Evolutionary conservation across 495 filamentous ascomycete genomes (phyloP), one percentile per base, ranked within the genome.

Genomic region (Neurospora sp.): DNA sequence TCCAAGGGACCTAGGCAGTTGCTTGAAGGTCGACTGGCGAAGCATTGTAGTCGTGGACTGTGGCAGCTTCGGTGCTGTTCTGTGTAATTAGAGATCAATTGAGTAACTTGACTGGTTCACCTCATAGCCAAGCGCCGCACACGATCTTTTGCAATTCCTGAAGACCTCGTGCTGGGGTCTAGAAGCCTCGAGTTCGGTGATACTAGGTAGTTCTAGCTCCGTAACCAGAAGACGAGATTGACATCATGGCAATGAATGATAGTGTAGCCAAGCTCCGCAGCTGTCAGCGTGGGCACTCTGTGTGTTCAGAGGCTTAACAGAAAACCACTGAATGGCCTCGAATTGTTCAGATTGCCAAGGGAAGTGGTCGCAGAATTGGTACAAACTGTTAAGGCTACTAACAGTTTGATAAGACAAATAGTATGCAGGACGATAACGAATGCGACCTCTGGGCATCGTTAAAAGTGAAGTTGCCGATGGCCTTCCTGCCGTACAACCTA

Each of bases 11-110:
- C 77, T 73, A 44, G 72, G 72, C 12, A 79, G 65, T 40, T 74
- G 74, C 40, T 78, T 76, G 65, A 78, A 35, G 7, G 71, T 35
- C 40, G 74, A 44, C 65, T 77, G 78, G 40, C 76, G 79, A 59
- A 81, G 68, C 81, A 81, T 82, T 38, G 31, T 44, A 45, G 39
- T 68, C 16, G 44, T 10, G n/a, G 38, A 31, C 31, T 72, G 22
- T 39, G 17, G 69, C 59, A 70, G 35, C 38, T 42, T 70, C 40
- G n/a, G 27, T 10, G 42, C 27, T 35, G 71, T 41, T 73, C 40
- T 38, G 68, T 20, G 39, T 8, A 35, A 61, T 16, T 35, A 61
- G 14, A 61, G 53, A 61, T 61, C 53, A 61, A 16, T 61, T 17
- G 53, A 61, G 27, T 61, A 61, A 35, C 1, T 8, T 61, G 27